A percentile compares a stretch with the other conserved stretches of the same genome.
Evolutionary conservation across 1,139 yeast species (phyloP).

Genomic region (Yamadazyma atmosphaerica): DNA sequence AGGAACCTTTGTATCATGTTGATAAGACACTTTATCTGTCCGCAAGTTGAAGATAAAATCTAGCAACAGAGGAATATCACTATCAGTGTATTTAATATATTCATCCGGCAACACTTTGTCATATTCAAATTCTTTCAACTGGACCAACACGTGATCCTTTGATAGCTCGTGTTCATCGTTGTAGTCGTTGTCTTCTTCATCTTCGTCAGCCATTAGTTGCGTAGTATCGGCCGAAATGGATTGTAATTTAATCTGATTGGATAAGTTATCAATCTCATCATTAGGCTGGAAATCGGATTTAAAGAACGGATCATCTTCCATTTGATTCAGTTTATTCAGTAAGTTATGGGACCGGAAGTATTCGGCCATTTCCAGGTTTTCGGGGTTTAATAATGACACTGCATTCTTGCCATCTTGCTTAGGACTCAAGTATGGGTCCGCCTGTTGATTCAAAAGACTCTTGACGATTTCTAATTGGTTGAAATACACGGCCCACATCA

Average conservation of each 20-base stretch:
- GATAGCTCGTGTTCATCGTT: conserved; percentile 32
- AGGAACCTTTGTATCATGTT: conserved; percentile 61
- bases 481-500: conserved; percentile 51
- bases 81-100: conserved; percentile 60
- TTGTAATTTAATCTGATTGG: conserved; percentile 49
- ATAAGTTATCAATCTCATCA: conserved; percentile 40
- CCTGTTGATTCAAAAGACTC: conserved; percentile 37
- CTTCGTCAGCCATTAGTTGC: conserved; percentile 22
- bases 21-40: conserved; percentile 26
- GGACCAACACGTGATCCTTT: conserved; percentile 28
- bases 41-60: conserved; percentile 54
- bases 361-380: conserved; percentile 31
- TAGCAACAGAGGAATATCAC: conserved; percentile 62
- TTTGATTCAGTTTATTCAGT: conserved; percentile 27
- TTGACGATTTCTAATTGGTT: conserved; percentile 37
- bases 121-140: conserved; percentile 46
- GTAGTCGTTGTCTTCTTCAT: conserved; percentile 24
- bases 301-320: conserved; percentile 19
- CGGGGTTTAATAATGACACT: conserved; percentile 32
- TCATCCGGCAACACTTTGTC: conserved; percentile 46
- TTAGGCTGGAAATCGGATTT: conserved; percentile 26
- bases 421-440: conserved; percentile 41
- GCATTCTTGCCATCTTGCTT: conserved; percentile 33
- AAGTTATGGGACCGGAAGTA: conserved; percentile 41
- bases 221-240: conserved; percentile 34